phyloP scores from a whole-genome alignment of 2,329 filamentous ascomycete genomes.

The Monosporascus sp. region DNA sequence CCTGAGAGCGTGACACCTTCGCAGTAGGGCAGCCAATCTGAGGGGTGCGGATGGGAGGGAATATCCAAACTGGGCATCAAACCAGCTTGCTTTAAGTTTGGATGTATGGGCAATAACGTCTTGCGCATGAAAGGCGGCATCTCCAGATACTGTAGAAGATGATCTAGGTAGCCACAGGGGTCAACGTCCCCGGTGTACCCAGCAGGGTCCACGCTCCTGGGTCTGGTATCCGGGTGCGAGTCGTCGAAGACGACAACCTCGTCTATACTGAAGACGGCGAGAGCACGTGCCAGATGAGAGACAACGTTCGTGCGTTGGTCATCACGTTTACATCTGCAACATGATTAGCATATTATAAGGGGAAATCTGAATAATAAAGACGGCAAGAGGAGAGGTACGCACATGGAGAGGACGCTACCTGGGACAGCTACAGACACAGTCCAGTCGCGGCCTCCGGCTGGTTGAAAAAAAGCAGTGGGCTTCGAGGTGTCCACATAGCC shows the following conservation, averaged over 20 bases:
- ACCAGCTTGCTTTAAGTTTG: conserved; percentile 69
- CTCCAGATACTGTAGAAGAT: conserved; percentile 77
- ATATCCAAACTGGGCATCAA: conserved; percentile 74
- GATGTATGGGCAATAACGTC: conserved; percentile 70
- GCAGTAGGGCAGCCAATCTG: conserved; percentile 74
- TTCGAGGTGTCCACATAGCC: conserved; percentile 52
- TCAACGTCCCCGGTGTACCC: conserved; percentile 66
- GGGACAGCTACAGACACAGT: conserved; percentile 75
- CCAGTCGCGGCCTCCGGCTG: conserved; percentile 59
- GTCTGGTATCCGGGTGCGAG: conserved; percentile 41
- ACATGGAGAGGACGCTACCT: conserved; percentile 73
- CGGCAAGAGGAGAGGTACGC: conserved; percentile 17
- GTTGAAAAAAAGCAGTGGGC: conserved; percentile 63
- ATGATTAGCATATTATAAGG: conserved; percentile 2
- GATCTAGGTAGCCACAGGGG: conserved; percentile 73
- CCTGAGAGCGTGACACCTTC: conserved; percentile 65
- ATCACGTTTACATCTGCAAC: conserved; percentile 58
- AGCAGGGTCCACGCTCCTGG: conserved; percentile 43
- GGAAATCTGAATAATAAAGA: not conserved
- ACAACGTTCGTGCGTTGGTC: conserved; percentile 71
- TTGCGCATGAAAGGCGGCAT: conserved; percentile 78
- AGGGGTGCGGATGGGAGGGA: conserved; percentile 72
- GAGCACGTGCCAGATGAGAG: conserved; percentile 71
- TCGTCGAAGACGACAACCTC: conserved; percentile 82
- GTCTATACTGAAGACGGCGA: conserved; percentile 79